phyloP scores from a whole-genome alignment of 345 rosid genomes.

The Brassica nigra region DNA sequence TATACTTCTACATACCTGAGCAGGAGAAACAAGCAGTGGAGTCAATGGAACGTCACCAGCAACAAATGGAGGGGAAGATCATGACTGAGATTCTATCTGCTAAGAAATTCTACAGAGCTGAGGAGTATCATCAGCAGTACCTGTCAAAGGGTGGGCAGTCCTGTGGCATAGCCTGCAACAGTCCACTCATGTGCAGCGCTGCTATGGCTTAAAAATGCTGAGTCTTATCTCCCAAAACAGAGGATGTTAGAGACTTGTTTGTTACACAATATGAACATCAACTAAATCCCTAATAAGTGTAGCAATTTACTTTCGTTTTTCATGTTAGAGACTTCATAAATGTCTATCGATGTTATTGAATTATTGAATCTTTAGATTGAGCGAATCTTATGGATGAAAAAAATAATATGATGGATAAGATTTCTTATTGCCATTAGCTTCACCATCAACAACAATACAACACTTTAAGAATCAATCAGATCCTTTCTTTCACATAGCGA shows the following conservation, averaged over 20 bases:
- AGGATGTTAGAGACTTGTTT: too few species aligned
- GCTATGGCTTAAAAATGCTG: background rate
- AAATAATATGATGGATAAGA: too few species aligned
- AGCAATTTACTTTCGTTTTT: background rate
- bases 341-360: background rate
- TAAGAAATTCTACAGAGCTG: conserved; percentile 88
- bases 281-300: background rate
- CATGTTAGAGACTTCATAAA: background rate
- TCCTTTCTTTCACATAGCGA: background rate
- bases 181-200: background rate
- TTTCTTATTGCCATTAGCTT: too few species aligned
- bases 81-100: conserved; percentile 87
- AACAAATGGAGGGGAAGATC: conserved; percentile 61
- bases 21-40: conserved; percentile 79
- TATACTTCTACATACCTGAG: conserved; percentile 72
- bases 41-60: conserved; percentile 67
- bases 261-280: too few species aligned
- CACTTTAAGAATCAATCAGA: background rate
- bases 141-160: conserved; percentile 91
- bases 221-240: background rate
- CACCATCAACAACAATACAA: too few species aligned
- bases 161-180: background rate
- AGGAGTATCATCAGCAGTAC: conserved; percentile 92
- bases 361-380: background rate
- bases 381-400: background rate